Base-by-base conservation (phyloP, 495 filamentous ascomycete genomes). In the Penicillium psychrofluorescens region DNA sequence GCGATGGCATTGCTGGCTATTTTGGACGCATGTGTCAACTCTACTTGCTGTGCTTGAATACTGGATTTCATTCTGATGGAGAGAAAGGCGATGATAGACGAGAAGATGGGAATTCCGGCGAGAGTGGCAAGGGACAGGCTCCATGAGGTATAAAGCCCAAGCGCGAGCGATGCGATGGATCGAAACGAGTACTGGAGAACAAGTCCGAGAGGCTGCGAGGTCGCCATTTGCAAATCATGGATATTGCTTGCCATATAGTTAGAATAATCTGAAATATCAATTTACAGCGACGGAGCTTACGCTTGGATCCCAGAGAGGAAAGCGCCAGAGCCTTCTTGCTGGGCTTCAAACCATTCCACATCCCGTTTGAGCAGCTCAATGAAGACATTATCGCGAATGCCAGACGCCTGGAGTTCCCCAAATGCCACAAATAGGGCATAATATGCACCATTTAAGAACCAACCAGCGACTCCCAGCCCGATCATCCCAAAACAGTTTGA, bases 41-140 rank as follows among this genome's bases (percentile, higher is more conserved):
- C 77, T 1, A 56, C 54, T 49, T 84, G 80, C 56, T 98, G 91
- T 10, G 55, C 67, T 45, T 79, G 74, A 30, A 95, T 84, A 29
- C 76, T 80, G 7, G 74, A 55, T 41, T 84, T 79, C 41, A 92
- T 76, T 36, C 64, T 70, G 1, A 68, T 59, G 1, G 81, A 84
- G 11, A 87, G 62, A 34, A 76, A 61, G 11, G 63, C 68, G 32
- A 90, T 70, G 7, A 86, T 51, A 4, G 76, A 36, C 1, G 77
- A 72, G 8, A 84, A 78, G 2, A 94, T 41, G 0, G 91, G 85
- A n/a, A 87, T 69, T 0, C 81, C 83, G 0, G 85, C 74, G 5
- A 95, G 64, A 13, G 87, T 85, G n/a, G 92, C 81, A 0, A 95
- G 66, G 0, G 89, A 90, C 7, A 98, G 74, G 40, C 84, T 80